These are phyloP conservation scores for Hygrophoropsis aurantiaca DNA, from an alignment of 768 basidiomycete species.

Conservation along the genomic window DNA sequence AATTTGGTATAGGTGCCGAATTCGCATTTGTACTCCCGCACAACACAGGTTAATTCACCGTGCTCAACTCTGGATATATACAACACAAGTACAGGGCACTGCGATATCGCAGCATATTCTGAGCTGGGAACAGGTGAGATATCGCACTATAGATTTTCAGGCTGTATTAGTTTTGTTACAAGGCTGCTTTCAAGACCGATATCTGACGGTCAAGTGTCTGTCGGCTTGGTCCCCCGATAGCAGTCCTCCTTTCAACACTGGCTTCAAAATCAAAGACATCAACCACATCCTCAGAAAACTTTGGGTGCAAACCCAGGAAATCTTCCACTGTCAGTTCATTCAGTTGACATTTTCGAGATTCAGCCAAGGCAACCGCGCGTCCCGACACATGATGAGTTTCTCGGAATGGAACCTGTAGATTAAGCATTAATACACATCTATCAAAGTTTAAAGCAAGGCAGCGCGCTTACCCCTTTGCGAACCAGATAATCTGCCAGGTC, in stretches of 20 bases:
- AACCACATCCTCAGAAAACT: slow-evolving; percentile 81
- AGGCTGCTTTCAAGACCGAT: slow-evolving; percentile 61
- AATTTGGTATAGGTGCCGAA: slow-evolving; percentile 8
- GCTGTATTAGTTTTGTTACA: slow-evolving; percentile 33
- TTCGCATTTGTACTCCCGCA: too few species aligned
- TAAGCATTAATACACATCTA: background rate
- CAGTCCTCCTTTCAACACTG: slow-evolving; percentile 87
- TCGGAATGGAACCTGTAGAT: slow-evolving; percentile 86
- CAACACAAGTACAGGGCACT: too few species aligned
- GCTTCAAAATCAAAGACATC: slow-evolving; percentile 93
- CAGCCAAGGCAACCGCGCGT: slow-evolving; percentile 92
- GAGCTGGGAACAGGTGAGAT: too few species aligned
- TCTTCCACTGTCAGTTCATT: slow-evolving; percentile 80
- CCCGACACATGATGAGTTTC: slow-evolving; percentile 99
- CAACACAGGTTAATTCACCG: too few species aligned
- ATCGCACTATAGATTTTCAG: background rate
- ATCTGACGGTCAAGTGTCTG: slow-evolving; percentile 87
- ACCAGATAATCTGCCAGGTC: slow-evolving; percentile 98
- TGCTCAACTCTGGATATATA: too few species aligned
- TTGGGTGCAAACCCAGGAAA: slow-evolving; percentile 69
- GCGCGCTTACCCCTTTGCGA: slow-evolving; percentile 83
- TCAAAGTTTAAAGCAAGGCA: slow-evolving; percentile 3
- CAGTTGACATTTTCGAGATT: slow-evolving; percentile 76
- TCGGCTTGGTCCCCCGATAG: slow-evolving; percentile 89
- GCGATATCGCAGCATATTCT: too few species aligned